Evolutionary conservation across 2,329 filamentous ascomycete species (phyloP).

Genomic region (Fusarium zealandicum): DNA sequence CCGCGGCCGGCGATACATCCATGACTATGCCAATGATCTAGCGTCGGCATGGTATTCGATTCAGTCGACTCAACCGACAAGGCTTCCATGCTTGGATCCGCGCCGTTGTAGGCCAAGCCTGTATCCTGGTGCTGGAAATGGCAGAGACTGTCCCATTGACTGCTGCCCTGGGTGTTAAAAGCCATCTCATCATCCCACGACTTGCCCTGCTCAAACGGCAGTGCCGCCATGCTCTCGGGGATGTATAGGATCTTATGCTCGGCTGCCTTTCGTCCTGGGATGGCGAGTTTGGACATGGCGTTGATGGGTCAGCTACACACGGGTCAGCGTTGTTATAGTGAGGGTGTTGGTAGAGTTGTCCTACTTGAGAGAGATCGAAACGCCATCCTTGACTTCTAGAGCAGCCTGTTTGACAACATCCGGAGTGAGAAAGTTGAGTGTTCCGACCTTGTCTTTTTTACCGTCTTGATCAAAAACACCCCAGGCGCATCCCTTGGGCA

Average conservation of each 20-base stretch:
- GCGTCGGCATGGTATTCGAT: slow-evolving; percentile 44
- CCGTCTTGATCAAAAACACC: slow-evolving; percentile 56
- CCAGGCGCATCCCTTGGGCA: slow-evolving; percentile 60
- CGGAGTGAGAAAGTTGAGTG: slow-evolving; percentile 60
- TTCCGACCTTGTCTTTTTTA: slow-evolving; percentile 58
- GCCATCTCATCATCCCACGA: slow-evolving; percentile 57
- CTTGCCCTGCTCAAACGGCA: slow-evolving; percentile 30
- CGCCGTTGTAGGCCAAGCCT: slow-evolving; percentile 59
- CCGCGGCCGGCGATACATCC: slow-evolving; percentile 49
- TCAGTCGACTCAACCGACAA: slow-evolving; percentile 36
- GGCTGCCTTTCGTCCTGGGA: slow-evolving; percentile 24
- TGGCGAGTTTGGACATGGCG: slow-evolving; percentile 41
- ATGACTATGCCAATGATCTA: slow-evolving; percentile 59
- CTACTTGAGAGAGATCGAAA: slow-evolving; percentile 62
- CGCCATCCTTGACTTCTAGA: slow-evolving; percentile 45
- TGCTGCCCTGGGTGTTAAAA: slow-evolving; percentile 63
- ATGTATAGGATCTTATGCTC: slow-evolving; percentile 50
- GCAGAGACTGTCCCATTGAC: slow-evolving; percentile 63
- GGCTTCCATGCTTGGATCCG: slow-evolving; percentile 46
- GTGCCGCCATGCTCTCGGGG: slow-evolving; percentile 19
- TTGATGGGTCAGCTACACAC: slow-evolving; percentile 23
- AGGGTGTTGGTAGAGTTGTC: background rate
- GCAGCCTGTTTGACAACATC: slow-evolving; percentile 44
- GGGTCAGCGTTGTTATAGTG: background rate
- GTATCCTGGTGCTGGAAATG: slow-evolving; percentile 54